Evolutionary conservation across 352 stramenopile genomes (phyloP), one percentile per base, ranked within the genome.

Genomic region (Nothophytophthora sp.): DNA sequence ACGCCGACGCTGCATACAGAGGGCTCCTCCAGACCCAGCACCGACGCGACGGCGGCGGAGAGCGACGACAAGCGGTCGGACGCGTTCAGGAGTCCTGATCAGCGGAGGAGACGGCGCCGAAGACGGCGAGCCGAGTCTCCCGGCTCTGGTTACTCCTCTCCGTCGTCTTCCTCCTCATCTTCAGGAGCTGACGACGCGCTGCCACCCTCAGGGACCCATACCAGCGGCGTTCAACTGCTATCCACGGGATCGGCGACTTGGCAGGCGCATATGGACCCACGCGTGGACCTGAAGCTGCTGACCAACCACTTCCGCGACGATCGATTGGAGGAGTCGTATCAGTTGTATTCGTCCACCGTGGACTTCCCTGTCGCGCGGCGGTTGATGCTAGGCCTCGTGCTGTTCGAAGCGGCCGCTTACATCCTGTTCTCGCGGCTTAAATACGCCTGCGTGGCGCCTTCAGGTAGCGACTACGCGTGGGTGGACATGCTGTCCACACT

Each of bases 281-380:
- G 63, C 4, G 60, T 73, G 10, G 74, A 88, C 32, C 55, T 90
- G 29, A 70, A 77, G 16, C 58, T 72, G 15, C 37, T 83, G 19
- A 87, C 72, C 40, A 91, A 93, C 53, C 62, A 75, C 41, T 93
- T 93, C 49, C 74, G 69, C 23, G 79, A 91, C 58, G 62, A 78
- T 25, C 63, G 76, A 15, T 60, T 86, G 33, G 82, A 93, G 58
- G 74, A 89, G 39, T 90, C 80, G 35, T 93, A 90, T 49, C 82
- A 93, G 43, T 53, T 93, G 3, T 84, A 88, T 52, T 85, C 77
- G 27, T 93, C 80, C n/a, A 90, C 67, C 35, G 62, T 63, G 37
- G 78, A 87, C 43, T 81, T 93, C 43, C 64, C 74, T 3, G 67
- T 82, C 10, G 76, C 77, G 13, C 43, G 78, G 4, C 64, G 73